Conservation (phyloP, 805 yeast species). For the Sungouiella thailandica region DNA sequence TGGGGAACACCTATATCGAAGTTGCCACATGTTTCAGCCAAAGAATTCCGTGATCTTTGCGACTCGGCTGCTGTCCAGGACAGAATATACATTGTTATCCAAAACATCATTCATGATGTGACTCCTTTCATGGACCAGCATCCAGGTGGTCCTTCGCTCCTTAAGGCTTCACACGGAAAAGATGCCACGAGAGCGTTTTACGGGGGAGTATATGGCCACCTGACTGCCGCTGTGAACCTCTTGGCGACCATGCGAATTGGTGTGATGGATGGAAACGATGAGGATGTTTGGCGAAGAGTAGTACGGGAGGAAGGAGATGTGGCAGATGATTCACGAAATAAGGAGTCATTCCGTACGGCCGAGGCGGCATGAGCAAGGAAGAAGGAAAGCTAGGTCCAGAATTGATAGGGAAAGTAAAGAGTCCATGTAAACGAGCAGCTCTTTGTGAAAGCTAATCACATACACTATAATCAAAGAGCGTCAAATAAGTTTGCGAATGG, state of each 20-base stretch:
- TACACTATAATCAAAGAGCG: too few species aligned
- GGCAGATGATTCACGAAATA: constrained; percentile 4
- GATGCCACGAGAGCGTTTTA: constrained; percentile 93
- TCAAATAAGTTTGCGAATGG: too few species aligned
- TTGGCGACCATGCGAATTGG: constrained; percentile 93
- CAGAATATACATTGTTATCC: constrained; percentile 70
- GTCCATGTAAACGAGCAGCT: too few species aligned
- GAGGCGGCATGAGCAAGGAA: constrained; percentile 4
- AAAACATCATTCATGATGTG: constrained; percentile 90
- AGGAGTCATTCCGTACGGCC: constrained; percentile 1
- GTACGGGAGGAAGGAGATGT: constrained; percentile 55
- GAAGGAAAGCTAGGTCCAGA: too few species aligned
- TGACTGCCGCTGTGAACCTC: constrained; percentile 88
- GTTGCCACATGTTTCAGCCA: constrained; percentile 59
- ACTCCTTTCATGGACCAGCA: constrained; percentile 88
- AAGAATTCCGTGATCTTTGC: constrained; percentile 40
- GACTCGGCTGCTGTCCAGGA: constrained; percentile 34
- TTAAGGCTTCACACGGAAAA: constrained; percentile 78
- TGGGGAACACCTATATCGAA: constrained; percentile 95
- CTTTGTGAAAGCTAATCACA: too few species aligned
- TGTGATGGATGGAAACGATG: constrained; percentile 74
- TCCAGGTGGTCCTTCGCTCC: constrained; percentile 86
- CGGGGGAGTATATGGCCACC: constrained; percentile 91
- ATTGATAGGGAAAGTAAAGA: too few species aligned
- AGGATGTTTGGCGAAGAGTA: constrained; percentile 78